phyloP scores from a whole-genome alignment of 1,139 yeast species.

The Debaryomyces nepalensis region DNA sequence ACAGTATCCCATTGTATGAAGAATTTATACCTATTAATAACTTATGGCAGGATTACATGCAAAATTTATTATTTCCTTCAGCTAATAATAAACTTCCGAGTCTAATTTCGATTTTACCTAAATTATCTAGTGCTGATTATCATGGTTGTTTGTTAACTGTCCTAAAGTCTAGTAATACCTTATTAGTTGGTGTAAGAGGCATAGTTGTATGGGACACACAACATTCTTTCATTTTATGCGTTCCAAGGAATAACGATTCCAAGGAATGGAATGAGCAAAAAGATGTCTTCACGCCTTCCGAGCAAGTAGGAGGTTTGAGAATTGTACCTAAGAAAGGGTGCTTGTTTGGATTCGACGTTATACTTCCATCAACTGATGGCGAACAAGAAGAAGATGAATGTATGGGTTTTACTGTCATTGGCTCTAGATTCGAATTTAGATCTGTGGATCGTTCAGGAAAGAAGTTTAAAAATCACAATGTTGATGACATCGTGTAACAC shows the following conservation, averaged over 20 bases:
- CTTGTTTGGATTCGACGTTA: conserved; percentile 58
- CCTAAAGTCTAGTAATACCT: conserved; percentile 57
- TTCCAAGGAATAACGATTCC: conserved; percentile 48
- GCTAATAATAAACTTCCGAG: conserved; percentile 31
- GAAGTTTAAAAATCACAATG: conserved; percentile 80
- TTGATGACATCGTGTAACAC: conserved; percentile 57
- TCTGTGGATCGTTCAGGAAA: conserved; percentile 83
- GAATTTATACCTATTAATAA: conserved; percentile 56
- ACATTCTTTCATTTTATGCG: conserved; percentile 69
- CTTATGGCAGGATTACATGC: conserved; percentile 68
- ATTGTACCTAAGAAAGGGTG: conserved; percentile 65
- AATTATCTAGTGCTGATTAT: conserved; percentile 79
- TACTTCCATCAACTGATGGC: conserved; percentile 29
- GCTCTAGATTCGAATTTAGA: conserved; percentile 78
- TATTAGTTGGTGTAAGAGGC: conserved; percentile 69
- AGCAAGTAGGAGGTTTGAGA: conserved; percentile 55
- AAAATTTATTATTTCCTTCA: conserved; percentile 48
- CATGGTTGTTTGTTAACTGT: conserved; percentile 77
- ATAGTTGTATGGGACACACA: conserved; percentile 89
- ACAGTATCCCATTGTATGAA: conserved; percentile 53
- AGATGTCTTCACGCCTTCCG: conserved; percentile 30
- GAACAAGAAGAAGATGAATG: conserved; percentile 36
- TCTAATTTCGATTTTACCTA: conserved; percentile 47
- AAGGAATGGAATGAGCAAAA: conserved; percentile 32
- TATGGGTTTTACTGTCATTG: conserved; percentile 69